Evolutionary conservation across 352 stramenopile species (phyloP).

Genomic region (Globisporangium radiosum): DNA sequence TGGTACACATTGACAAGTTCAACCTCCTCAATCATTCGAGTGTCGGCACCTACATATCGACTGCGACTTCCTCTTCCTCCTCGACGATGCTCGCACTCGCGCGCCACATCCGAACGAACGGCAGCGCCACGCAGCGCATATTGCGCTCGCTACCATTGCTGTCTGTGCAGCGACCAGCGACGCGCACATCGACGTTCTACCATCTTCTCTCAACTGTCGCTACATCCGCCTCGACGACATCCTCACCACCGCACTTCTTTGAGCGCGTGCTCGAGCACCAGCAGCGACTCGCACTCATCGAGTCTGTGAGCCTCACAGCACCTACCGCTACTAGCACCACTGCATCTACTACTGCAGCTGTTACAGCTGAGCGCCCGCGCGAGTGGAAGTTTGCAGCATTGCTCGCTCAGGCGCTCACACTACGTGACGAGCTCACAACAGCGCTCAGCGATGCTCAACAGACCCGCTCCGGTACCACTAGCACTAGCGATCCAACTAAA

Average conservation of each 20-base stretch:
- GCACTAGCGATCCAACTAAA: neutral
- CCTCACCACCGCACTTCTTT: slow-evolving; percentile 15
- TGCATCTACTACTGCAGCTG: neutral
- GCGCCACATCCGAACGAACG: neutral
- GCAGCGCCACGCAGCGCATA: neutral
- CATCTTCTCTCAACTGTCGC: neutral
- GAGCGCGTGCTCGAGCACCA: slow-evolving; percentile 20
- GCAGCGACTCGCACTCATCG: slow-evolving; percentile 12
- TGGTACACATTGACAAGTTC: too few species aligned
- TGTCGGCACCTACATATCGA: too few species aligned
- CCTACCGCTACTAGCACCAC: neutral
- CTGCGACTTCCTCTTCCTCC: too few species aligned
- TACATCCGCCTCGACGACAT: neutral
- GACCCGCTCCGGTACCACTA: neutral
- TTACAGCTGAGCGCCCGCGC: neutral
- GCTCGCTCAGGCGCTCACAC: slow-evolving; percentile 21
- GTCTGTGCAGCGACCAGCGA: neutral
- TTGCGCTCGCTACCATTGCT: neutral
- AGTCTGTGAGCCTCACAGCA: neutral
- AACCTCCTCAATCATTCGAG: too few species aligned
- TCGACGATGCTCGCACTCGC: neutral
- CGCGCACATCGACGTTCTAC: neutral
- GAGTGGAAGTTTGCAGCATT: slow-evolving; percentile 47
- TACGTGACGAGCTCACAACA: slow-evolving; percentile 25
- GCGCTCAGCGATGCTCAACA: slow-evolving; percentile 6